Percentiles rank a stretch among this genome's conserved stretches.
These are phyloP conservation scores for Nectriaceae sp. DNA, from an alignment of 2,329 filamentous ascomycete species.

Conservation along the genomic window DNA sequence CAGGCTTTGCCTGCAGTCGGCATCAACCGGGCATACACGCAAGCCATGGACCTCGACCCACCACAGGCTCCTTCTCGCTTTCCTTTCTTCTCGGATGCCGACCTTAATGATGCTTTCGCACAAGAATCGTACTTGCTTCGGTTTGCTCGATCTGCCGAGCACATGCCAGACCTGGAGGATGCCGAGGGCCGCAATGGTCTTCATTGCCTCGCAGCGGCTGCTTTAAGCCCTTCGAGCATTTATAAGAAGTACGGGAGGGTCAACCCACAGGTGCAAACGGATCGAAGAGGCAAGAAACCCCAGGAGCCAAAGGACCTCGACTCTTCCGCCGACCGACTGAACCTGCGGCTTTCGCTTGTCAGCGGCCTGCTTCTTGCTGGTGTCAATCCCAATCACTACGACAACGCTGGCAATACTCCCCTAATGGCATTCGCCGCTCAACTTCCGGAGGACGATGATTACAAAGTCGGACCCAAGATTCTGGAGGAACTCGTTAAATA, in stretches of 20 bases:
- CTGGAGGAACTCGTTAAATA: conserved; percentile 43
- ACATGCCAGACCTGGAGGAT: conserved; percentile 27
- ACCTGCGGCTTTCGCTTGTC: conserved; percentile 28
- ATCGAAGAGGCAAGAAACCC: conserved; percentile 9
- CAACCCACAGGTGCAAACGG: conserved; percentile 10
- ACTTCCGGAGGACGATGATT: conserved; percentile 52
- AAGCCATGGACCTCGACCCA: conserved; percentile 27
- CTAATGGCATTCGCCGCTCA: conserved; percentile 57
- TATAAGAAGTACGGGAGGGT: conserved; percentile 34
- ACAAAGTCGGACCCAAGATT: conserved; percentile 48
- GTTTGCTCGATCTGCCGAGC: conserved; percentile 16
- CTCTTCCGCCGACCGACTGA: conserved; percentile 34
- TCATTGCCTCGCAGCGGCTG: conserved; percentile 58
- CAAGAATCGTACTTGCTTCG: conserved; percentile 25
- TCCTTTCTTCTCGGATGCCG: conserved; percentile 5
- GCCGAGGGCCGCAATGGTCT: conserved; percentile 55
- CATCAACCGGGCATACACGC: conserved; percentile 6
- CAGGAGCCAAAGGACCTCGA: conserved; percentile 28
- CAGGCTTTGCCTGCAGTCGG: conserved; percentile 6
- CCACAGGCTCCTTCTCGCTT: conserved; percentile 7
- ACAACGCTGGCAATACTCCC: conserved; percentile 52
- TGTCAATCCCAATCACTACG: conserved; percentile 56
- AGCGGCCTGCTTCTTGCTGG: conserved; percentile 35
- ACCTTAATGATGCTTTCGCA: conserved; percentile 7
- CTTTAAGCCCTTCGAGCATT: conserved; percentile 43